These are phyloP conservation scores for Alternaria alternata DNA, from an alignment of 2,329 filamentous ascomycete species.

Conservation along the genomic window DNA sequence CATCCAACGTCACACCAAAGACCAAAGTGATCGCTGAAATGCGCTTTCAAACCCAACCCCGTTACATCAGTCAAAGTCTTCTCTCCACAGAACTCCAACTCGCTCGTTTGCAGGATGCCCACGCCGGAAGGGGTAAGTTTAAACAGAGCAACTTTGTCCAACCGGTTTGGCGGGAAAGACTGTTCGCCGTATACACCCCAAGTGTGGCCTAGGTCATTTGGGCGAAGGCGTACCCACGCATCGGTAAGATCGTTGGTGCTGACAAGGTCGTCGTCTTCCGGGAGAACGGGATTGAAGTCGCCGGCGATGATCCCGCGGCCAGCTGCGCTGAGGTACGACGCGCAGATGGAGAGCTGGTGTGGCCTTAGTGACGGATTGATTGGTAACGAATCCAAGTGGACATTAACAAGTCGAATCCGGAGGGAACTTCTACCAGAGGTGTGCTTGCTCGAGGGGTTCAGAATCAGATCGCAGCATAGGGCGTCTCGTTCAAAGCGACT, in stretches of 20 bases:
- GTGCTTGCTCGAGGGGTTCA: constrained; percentile 5
- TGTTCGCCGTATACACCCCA: constrained; percentile 14
- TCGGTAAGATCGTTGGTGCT: neutral
- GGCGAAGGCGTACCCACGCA: constrained; percentile 6
- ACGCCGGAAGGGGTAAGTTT: neutral
- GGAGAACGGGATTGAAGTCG: constrained; percentile 11
- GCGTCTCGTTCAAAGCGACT: constrained; percentile 14
- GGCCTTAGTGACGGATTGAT: constrained; percentile 14
- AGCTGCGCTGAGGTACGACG: constrained; percentile 4
- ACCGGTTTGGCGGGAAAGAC: constrained; percentile 2
- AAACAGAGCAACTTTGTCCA: constrained; percentile 9
- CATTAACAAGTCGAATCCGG: constrained; percentile 6
- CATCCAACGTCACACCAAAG: constrained; percentile 5
- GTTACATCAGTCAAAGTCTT: neutral
- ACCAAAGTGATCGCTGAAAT: constrained; percentile 15
- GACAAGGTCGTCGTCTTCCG: constrained; percentile 9
- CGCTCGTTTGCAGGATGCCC: constrained; percentile 6
- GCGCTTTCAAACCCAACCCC: neutral
- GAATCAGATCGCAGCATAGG: constrained; percentile 5
- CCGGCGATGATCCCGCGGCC: constrained; percentile 7
- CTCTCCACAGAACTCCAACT: neutral
- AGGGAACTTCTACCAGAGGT: neutral
- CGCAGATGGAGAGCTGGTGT: neutral
- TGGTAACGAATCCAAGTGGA: constrained; percentile 8
- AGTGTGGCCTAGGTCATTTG: constrained; percentile 2